Evolutionary conservation across 176 grass and related monocot species (phyloP).

Genomic region (Chrysopogon serrulatus): DNA sequence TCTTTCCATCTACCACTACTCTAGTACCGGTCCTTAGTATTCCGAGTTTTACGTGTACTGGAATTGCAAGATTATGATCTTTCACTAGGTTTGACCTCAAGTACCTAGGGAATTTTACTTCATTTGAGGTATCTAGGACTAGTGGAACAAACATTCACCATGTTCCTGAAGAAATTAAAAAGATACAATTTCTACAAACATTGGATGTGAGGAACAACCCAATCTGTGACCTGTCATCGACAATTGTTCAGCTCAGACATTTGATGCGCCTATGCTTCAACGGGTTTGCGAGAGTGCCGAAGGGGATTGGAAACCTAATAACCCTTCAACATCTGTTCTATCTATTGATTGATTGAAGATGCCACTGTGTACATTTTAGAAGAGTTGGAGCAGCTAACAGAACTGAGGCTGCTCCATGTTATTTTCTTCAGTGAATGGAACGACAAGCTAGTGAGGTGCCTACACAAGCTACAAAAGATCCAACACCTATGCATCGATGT

Average conservation of each 20-base stretch:
- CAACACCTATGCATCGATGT: rapidly evolving
- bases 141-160: not conserved
- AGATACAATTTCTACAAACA: not conserved
- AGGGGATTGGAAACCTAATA: not conserved
- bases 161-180: not conserved
- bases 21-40: not conserved
- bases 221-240: not conserved
- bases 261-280: not conserved
- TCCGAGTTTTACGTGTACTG: not conserved
- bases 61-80: not conserved
- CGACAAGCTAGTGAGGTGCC: not conserved
- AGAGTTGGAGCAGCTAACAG: too few species aligned
- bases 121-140: not conserved
- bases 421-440: too few species aligned
- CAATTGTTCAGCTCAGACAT: not conserved
- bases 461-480: not conserved
- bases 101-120: too few species aligned
- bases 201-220: not conserved
- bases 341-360: too few species aligned
- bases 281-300: not conserved
- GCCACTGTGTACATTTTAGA: too few species aligned
- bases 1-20: not conserved
- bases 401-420: too few species aligned
- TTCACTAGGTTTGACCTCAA: not conserved
- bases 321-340: not conserved